A percentile compares a stretch with the other conserved stretches of the same genome.
Evolutionary conservation across 2,329 filamentous ascomycete genomes (phyloP).

Genomic region (Colletotrichum cuscutae): DNA sequence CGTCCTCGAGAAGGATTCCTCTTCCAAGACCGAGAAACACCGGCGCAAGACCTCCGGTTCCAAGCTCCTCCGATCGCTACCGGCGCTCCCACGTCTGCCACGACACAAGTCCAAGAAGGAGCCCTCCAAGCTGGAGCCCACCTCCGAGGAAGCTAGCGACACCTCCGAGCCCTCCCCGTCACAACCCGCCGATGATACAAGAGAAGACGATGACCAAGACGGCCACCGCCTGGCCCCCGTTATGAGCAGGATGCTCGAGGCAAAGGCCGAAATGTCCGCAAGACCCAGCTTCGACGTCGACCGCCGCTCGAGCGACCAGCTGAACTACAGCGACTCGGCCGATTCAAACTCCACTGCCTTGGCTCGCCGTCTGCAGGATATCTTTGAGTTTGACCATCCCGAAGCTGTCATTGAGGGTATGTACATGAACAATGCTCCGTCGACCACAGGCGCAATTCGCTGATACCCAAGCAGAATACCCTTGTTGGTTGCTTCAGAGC

Average conservation of each 20-base stretch:
- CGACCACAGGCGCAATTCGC: slow-evolving; percentile 19
- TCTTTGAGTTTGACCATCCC: slow-evolving; percentile 83
- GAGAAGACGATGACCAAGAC: slow-evolving; percentile 37
- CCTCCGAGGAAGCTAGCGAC: slow-evolving; percentile 46
- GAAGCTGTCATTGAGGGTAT: slow-evolving; percentile 86
- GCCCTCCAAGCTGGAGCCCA: slow-evolving; percentile 50
- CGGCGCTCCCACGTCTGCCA: slow-evolving; percentile 63
- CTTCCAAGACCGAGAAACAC: slow-evolving; percentile 55
- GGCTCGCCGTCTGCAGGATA: slow-evolving; percentile 79
- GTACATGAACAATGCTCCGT: slow-evolving; percentile 24
- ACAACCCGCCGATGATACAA: slow-evolving; percentile 18
- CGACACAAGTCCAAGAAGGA: slow-evolving; percentile 56
- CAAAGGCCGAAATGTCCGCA: slow-evolving; percentile 70
- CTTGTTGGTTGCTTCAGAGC: slow-evolving; percentile 92
- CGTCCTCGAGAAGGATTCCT: slow-evolving; percentile 43
- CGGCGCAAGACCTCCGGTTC: slow-evolving; percentile 65
- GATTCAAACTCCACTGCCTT: slow-evolving; percentile 66
- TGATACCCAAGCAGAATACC: slow-evolving; percentile 72
- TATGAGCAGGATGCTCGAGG: slow-evolving; percentile 82
- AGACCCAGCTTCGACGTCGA: slow-evolving; percentile 69
- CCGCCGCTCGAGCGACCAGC: slow-evolving; percentile 51
- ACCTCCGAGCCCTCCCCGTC: slow-evolving; percentile 37
- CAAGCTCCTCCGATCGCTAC: slow-evolving; percentile 73
- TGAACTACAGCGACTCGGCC: slow-evolving; percentile 43
- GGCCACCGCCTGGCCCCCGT: slow-evolving; percentile 71